Evolutionary conservation across 179 eudicot genomes (phyloP).

Genomic region (Actinidia arguta): DNA sequence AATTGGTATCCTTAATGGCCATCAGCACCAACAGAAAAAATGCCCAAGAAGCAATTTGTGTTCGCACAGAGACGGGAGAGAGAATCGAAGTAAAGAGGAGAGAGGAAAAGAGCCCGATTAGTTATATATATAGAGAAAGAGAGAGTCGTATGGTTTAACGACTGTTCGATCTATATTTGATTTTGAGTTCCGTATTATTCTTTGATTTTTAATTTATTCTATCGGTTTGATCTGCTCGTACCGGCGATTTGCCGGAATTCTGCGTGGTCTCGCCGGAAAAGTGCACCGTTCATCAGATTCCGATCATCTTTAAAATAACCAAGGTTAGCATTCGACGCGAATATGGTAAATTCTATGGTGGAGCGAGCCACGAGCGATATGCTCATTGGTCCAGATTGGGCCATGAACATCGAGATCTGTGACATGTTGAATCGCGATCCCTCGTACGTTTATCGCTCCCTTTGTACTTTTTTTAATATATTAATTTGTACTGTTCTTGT

Average conservation of each 20-base stretch:
- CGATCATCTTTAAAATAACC: conserved; percentile 19
- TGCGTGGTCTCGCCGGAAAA: conserved; percentile 24
- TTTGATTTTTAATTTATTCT: not conserved
- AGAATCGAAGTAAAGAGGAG: not conserved
- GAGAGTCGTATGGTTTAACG: conserved; percentile 14
- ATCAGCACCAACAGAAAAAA: no score
- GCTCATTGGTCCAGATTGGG: conserved; percentile 98
- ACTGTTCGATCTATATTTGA: conserved; percentile 16
- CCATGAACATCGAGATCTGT: conserved; percentile 91
- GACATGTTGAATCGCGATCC: conserved; percentile 89
- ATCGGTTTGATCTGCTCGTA: not conserved
- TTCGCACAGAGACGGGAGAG: no score
- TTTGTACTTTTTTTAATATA: not conserved
- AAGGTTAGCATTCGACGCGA: conserved; percentile 9
- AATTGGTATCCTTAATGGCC: no score
- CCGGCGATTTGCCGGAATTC: not conserved
- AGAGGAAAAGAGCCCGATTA: not conserved
- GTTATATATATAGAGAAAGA: not conserved
- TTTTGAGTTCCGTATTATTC: not conserved
- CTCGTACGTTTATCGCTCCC: conserved; percentile 42
- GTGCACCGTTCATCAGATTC: not conserved
- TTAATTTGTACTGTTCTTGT: not conserved
- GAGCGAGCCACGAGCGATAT: conserved; percentile 86
- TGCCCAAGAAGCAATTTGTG: not conserved
- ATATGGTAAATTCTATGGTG: conserved; percentile 83